Conservation (phyloP, 2,329 filamentous ascomycete species). For the Rhynchosporium secalis region DNA sequence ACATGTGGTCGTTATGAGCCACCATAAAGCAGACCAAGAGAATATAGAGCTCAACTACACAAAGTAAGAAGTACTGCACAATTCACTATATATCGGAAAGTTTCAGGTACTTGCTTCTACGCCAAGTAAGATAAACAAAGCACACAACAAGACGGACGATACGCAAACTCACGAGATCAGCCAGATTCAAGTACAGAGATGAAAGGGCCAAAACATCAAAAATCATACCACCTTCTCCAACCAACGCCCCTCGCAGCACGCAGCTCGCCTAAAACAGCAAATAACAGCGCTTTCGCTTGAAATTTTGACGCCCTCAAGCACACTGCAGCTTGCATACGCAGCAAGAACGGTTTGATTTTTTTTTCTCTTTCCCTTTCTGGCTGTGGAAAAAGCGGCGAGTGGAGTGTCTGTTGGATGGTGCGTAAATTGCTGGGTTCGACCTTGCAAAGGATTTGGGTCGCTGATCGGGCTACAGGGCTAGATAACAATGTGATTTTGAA, state of each 20-base stretch:
- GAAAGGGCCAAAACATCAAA: not conserved
- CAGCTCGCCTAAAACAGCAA: slow-evolving; percentile 4
- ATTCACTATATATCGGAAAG: too few relatives aligned
- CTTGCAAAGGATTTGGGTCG: not conserved
- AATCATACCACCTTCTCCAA: not conserved
- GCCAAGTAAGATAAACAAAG: too few relatives aligned
- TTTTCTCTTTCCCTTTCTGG: not conserved
- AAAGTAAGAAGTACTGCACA: too few relatives aligned
- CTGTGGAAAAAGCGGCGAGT: slow-evolving; percentile 10
- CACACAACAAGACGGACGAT: too few relatives aligned
- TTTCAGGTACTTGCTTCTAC: too few relatives aligned
- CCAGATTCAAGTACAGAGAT: too few relatives aligned
- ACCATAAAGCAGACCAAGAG: too few relatives aligned
- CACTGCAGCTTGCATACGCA: not conserved
- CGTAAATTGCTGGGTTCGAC: not conserved
- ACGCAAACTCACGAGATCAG: too few relatives aligned
- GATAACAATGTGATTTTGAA: not conserved
- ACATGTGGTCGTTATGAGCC: too few relatives aligned
- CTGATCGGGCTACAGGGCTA: slow-evolving; percentile 2
- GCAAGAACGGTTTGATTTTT: not conserved
- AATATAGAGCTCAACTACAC: too few relatives aligned
- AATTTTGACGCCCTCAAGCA: slow-evolving; percentile 1
- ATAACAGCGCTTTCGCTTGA: slow-evolving; percentile 10
- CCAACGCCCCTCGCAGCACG: not conserved
- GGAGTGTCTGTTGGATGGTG: not conserved